These are phyloP conservation scores for Pseudonitzschia pungens DNA, from an alignment of 108 stramenopile species.

Conservation along the genomic window DNA sequence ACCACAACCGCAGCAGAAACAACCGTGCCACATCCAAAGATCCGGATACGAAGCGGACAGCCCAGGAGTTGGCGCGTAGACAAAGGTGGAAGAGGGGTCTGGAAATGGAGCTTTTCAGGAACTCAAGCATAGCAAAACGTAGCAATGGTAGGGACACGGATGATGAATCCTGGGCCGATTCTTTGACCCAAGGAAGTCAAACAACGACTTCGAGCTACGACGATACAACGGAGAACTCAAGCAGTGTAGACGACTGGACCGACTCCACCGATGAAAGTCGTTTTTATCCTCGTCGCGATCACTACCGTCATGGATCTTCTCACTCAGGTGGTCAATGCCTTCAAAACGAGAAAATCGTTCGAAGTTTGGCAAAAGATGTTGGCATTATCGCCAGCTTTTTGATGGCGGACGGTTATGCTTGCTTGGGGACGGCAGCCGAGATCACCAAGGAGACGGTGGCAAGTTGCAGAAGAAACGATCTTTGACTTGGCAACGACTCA, in stretches of 20 bases:
- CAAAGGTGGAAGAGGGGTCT: conserved; percentile 25
- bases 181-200: not conserved
- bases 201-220: conserved; percentile 3
- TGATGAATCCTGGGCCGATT: not conserved
- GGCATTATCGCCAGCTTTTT: conserved; percentile 29
- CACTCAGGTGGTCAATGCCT: not conserved
- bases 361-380: conserved; percentile 30
- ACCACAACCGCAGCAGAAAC: not conserved
- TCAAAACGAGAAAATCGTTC: conserved; percentile 6
- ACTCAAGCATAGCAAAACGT: not conserved
- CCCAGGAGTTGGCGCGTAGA: conserved; percentile 17
- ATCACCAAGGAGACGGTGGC: conserved; percentile 37
- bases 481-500: too few relatives aligned
- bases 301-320: not conserved
- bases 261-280: conserved; percentile 11
- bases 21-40: not conserved
- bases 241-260: conserved; percentile 10
- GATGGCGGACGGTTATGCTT: conserved; percentile 33
- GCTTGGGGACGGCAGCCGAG: conserved; percentile 23
- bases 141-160: not conserved
- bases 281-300: not conserved
- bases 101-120: conserved; percentile 10
- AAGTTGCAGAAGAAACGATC: not conserved
- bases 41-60: not conserved
- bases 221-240: not conserved